These are phyloP conservation scores for Otatea glauca DNA, from an alignment of 176 grass and related monocot species.

Conservation along the genomic window DNA sequence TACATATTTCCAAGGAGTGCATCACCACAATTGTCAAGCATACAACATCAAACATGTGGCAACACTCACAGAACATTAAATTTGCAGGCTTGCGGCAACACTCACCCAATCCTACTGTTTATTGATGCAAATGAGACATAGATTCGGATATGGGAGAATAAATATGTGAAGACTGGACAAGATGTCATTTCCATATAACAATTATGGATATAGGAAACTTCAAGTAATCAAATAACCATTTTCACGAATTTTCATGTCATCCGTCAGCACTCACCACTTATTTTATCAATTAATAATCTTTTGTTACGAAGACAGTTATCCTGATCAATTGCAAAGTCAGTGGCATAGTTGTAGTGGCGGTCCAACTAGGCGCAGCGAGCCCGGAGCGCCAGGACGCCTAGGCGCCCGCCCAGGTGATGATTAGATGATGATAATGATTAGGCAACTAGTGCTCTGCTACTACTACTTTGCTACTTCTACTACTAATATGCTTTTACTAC, in stretches of 20 bases:
- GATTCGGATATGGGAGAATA: neutral
- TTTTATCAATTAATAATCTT: neutral
- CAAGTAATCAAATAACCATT: neutral
- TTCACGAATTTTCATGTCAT: neutral
- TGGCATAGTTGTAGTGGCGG: too few relatives aligned
- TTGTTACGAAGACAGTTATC: neutral
- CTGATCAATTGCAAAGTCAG: neutral
- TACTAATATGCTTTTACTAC: too few relatives aligned
- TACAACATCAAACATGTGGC: neutral
- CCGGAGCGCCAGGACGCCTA: too few relatives aligned
- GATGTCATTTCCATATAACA: neutral
- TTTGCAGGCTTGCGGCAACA: neutral
- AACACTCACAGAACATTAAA: neutral
- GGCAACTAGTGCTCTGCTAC: too few relatives aligned
- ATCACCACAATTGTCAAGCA: neutral
- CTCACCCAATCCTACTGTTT: neutral
- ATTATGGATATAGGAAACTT: neutral
- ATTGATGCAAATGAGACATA: slow-evolving; percentile 6
- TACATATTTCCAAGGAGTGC: neutral
- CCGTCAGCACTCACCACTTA: neutral
- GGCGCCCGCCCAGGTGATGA: too few relatives aligned
- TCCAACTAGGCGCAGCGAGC: too few relatives aligned
- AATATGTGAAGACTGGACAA: neutral
- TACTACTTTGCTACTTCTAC: too few relatives aligned
- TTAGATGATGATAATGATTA: too few relatives aligned